A percentile compares a stretch with the other conserved stretches of the same genome.
Evolutionary conservation across 352 stramenopile genomes (phyloP).

Genomic region (Phytophthora macrochlamydospora): DNA sequence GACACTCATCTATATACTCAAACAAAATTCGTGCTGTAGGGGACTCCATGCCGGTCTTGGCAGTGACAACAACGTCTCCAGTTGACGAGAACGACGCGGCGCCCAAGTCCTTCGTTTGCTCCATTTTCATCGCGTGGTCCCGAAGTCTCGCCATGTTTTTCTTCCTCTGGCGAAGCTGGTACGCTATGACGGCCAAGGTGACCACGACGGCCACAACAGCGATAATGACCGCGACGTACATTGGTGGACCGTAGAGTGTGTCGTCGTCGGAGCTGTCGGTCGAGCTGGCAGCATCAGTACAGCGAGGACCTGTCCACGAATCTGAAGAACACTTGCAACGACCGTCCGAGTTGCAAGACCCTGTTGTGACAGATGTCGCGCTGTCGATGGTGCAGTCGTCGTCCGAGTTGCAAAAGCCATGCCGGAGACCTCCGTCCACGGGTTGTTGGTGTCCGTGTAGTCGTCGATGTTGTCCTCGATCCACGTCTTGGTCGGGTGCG

Average conservation of each 20-base stretch:
- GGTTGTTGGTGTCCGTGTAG: constrained; percentile 44
- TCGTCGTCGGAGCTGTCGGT: constrained; percentile 8
- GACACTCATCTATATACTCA: constrained; percentile 13
- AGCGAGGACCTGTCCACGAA: constrained; percentile 41
- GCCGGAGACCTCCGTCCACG: constrained; percentile 35
- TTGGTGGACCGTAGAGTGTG: constrained; percentile 18
- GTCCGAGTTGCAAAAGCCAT: constrained; percentile 38
- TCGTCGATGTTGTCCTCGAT: constrained; percentile 51
- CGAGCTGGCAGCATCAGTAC: constrained; percentile 22
- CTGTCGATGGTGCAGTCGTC: constrained; percentile 45
- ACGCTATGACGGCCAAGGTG: constrained; percentile 6
- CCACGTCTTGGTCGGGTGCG: constrained; percentile 47
- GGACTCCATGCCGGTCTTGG: constrained; percentile 28
- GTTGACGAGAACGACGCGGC: constrained; percentile 22
- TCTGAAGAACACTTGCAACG: constrained; percentile 26
- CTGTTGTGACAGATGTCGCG: constrained; percentile 18
- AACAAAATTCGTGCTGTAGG: constrained; percentile 44
- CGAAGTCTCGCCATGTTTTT: constrained; percentile 10
- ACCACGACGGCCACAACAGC: constrained; percentile 5
- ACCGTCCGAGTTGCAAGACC: constrained; percentile 21
- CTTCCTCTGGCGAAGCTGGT: constrained; percentile 16
- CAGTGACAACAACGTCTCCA: constrained; percentile 32
- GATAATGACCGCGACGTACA: constrained; percentile 17
- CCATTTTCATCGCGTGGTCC: constrained; percentile 1
- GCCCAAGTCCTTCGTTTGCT: constrained; percentile 14